phyloP scores from a whole-genome alignment of 116 monocot species.

The Phalaenopsis hybrid region DNA sequence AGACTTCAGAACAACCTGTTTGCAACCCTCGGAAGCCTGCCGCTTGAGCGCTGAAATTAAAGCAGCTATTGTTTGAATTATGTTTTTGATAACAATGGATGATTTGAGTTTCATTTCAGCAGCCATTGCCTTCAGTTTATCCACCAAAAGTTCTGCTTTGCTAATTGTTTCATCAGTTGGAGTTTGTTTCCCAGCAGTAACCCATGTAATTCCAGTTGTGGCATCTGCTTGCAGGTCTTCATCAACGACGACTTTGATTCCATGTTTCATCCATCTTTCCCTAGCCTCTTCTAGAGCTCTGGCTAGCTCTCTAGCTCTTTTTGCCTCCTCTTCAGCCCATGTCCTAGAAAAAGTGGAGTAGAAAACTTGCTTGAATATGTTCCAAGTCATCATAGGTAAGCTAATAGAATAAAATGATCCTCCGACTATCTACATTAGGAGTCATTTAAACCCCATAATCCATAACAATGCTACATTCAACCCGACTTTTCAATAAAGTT shows the following conservation, averaged over 20 bases:
- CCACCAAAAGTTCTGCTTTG: constrained; percentile 36
- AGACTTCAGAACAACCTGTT: constrained; percentile 16
- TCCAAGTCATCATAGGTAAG: neutral
- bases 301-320: constrained; percentile 78
- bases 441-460: too few relatives aligned
- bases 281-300: constrained; percentile 78
- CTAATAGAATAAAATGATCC: too few relatives aligned
- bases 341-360: constrained; percentile 31
- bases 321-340: constrained; percentile 97
- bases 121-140: constrained; percentile 50
- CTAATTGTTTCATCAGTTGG: constrained; percentile 32
- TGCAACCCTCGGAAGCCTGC: constrained; percentile 17
- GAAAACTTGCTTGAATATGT: too few relatives aligned
- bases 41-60: constrained; percentile 47
- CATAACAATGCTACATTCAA: too few relatives aligned
- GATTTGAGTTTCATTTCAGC: constrained; percentile 46
- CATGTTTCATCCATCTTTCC: constrained; percentile 66
- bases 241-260: constrained; percentile 86
- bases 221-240: constrained; percentile 72
- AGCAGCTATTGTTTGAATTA: constrained; percentile 47
- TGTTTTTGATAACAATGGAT: constrained; percentile 30
- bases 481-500: too few relatives aligned
- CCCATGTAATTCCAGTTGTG: constrained; percentile 60
- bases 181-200: constrained; percentile 34
- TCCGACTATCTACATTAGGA: too few relatives aligned